A percentile compares a stretch with the other conserved stretches of the same genome.
Evolutionary conservation across 2,329 filamentous ascomycete genomes (phyloP).

Genomic region (Neobulgaria alba): DNA sequence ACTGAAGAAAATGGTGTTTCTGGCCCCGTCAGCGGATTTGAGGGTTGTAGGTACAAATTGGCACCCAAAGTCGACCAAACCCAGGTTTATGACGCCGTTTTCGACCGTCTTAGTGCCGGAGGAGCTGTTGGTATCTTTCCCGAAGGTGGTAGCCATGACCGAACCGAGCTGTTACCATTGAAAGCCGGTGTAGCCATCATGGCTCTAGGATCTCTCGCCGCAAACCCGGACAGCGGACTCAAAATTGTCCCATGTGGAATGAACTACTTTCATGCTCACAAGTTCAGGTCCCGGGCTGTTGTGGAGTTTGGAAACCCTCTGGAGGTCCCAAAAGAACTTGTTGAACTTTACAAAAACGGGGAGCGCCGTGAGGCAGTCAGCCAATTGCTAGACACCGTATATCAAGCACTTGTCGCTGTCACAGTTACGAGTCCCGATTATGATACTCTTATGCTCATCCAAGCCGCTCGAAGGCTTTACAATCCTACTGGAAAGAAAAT

Average conservation of each 20-base stretch:
- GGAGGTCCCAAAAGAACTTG: slow-evolving; percentile 72
- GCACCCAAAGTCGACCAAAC: slow-evolving; percentile 93
- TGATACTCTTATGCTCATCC: slow-evolving; percentile 91
- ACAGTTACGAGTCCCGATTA: slow-evolving; percentile 91
- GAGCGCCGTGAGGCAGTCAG: slow-evolving; percentile 82
- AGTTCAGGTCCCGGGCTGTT: slow-evolving; percentile 4
- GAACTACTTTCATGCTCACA: slow-evolving; percentile 29
- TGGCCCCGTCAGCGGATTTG: slow-evolving; percentile 46
- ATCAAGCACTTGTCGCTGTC: slow-evolving; percentile 75
- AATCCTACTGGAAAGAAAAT: slow-evolving; percentile 92
- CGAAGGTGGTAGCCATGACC: slow-evolving; percentile 91
- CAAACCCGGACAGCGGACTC: slow-evolving; percentile 66
- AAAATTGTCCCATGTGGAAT: slow-evolving; percentile 94
- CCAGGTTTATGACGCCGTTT: slow-evolving; percentile 88
- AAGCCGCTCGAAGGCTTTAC: slow-evolving; percentile 87
- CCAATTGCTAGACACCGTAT: slow-evolving; percentile 75
- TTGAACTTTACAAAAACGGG: slow-evolving; percentile 76
- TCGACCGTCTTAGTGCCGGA: slow-evolving; percentile 68
- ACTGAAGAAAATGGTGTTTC: slow-evolving; percentile 55
- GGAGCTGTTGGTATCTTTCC: slow-evolving; percentile 96
- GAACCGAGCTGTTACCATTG: slow-evolving; percentile 80
- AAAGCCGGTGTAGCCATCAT: slow-evolving; percentile 41
- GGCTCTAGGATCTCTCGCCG: slow-evolving; percentile 71
- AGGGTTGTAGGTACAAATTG: slow-evolving; percentile 76
- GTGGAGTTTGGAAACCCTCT: slow-evolving; percentile 82